A percentile compares a stretch with the other conserved stretches of the same genome.
phyloP scores from a whole-genome alignment of 164 flowering plant species.

The Magnolia officinalis region DNA sequence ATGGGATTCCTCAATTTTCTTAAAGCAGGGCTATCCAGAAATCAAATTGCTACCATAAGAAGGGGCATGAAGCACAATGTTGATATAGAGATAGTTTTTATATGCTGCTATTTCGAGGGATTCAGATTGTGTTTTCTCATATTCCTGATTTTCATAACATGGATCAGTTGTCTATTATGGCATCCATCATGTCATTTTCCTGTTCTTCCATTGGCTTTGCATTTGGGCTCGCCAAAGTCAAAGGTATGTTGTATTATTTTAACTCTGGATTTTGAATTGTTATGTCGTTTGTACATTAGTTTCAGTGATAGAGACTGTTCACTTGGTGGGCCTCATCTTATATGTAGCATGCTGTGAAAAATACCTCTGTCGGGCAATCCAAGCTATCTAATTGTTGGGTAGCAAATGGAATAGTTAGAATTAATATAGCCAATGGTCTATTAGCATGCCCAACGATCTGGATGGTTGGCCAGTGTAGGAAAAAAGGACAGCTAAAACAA shows the following conservation, averaged over 20 bases:
- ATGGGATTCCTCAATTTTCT: not conserved
- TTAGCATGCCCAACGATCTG: no score
- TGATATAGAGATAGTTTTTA: slow-evolving; percentile 29
- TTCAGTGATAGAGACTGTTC: no score
- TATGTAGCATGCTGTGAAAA: no score
- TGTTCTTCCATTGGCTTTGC: slow-evolving; percentile 45
- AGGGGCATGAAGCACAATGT: slow-evolving; percentile 63
- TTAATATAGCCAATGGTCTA: no score
- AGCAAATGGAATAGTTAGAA: no score
- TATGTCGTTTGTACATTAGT: no score
- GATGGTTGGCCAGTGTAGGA: no score
- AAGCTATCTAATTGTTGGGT: no score
- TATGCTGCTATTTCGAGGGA: slow-evolving; percentile 62
- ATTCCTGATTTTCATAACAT: slow-evolving; percentile 68
- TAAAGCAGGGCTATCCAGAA: slow-evolving; percentile 57
- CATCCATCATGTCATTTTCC: slow-evolving; percentile 69
- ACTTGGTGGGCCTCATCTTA: no score
- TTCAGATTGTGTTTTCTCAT: slow-evolving; percentile 60
- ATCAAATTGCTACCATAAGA: slow-evolving; percentile 63
- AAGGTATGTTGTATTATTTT: slow-evolving; percentile 31
- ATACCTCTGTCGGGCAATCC: no score
- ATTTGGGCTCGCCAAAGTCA: slow-evolving; percentile 50
- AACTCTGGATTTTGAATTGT: no score
- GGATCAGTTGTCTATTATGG: slow-evolving; percentile 63
- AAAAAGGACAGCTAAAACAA: no score